Conservation (phyloP, 176 grass and related monocot genomes). For the Triticum urartu region DNA sequence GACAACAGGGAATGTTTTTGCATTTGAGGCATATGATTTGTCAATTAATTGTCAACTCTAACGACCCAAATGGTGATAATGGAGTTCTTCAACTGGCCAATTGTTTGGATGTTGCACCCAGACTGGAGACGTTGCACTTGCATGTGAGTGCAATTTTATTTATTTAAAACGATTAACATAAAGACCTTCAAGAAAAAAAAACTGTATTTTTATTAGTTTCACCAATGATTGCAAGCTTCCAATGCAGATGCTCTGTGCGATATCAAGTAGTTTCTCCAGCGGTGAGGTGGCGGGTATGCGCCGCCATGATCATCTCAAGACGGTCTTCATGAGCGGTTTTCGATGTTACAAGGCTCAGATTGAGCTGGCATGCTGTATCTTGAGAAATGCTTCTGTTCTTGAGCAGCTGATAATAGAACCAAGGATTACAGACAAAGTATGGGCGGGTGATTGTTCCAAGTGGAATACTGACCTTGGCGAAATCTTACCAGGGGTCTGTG, state of each 20-base stretch:
- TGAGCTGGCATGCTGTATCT: neutral
- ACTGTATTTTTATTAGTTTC: neutral
- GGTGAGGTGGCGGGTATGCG: neutral
- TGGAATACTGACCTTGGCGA: neutral
- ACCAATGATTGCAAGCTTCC: neutral
- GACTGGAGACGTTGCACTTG: neutral
- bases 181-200: no score
- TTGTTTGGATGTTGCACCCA: neutral
- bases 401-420: neutral
- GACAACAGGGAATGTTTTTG: neutral
- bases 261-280: neutral
- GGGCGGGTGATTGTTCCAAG: neutral
- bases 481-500: neutral
- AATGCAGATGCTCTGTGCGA: neutral
- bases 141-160: slow-evolving; percentile 13
- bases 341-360: neutral
- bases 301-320: neutral
- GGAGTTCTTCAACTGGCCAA: neutral
- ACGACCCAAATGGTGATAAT: neutral
- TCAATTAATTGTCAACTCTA: neutral
- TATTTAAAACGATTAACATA: neutral
- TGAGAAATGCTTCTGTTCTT: neutral
- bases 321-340: slow-evolving; percentile 16
- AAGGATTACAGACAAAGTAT: no score
- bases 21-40: neutral